Evolutionary conservation across 2,329 filamentous ascomycete species (phyloP).

Genomic region (Cladosporium cucumerinum): DNA sequence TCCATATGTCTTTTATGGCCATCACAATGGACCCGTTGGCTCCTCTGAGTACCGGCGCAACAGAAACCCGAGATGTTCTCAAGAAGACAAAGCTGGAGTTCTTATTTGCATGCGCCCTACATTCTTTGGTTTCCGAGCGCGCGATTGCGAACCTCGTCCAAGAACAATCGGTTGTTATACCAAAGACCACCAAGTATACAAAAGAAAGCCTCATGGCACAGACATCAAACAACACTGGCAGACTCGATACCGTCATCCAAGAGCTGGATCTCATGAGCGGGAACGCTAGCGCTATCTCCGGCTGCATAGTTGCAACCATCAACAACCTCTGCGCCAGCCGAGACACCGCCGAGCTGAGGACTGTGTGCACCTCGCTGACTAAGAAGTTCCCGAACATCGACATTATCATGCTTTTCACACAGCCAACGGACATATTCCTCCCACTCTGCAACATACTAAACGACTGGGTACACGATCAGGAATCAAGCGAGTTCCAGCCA

Average conservation of each 20-base stretch:
- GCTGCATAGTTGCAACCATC: conserved; percentile 55
- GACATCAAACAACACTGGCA: conserved; percentile 72
- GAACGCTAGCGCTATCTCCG: conserved; percentile 81
- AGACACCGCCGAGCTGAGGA: conserved; percentile 77
- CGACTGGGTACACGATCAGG: conserved; percentile 76
- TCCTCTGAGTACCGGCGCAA: conserved; percentile 58
- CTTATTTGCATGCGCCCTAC: conserved; percentile 83
- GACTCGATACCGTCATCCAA: conserved; percentile 70
- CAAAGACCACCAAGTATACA: conserved; percentile 68
- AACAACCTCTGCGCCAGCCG: conserved; percentile 65
- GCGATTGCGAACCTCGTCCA: conserved; percentile 79
- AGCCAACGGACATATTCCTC: conserved; percentile 64
- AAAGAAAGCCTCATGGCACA: conserved; percentile 77
- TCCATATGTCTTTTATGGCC: conserved; percentile 62
- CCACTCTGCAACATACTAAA: conserved; percentile 74
- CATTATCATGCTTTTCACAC: conserved; percentile 72
- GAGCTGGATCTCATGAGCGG: conserved; percentile 89
- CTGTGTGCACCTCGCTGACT: conserved; percentile 68
- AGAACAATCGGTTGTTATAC: conserved; percentile 74
- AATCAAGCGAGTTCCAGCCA: conserved; percentile 77
- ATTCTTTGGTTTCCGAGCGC: conserved; percentile 74
- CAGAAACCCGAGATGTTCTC: conserved; percentile 54
- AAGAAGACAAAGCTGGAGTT: conserved; percentile 76
- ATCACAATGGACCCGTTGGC: conserved; percentile 66
- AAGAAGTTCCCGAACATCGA: conserved; percentile 70